Conservation (phyloP, 352 stramenopile genomes). For the Pythium scleroteichum region DNA sequence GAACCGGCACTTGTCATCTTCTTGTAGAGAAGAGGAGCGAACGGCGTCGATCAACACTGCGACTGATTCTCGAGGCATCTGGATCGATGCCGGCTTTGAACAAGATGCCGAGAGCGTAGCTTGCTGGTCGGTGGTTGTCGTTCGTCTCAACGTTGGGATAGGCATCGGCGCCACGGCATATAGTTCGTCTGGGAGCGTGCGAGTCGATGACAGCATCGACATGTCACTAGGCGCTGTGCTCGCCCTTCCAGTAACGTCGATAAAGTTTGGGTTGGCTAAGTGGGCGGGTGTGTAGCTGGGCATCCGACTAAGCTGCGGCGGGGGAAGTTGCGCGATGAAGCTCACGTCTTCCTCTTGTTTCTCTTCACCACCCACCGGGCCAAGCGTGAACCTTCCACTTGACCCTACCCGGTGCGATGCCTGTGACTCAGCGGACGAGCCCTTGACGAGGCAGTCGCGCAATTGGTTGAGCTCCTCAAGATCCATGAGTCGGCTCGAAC, state of each 20-base stretch:
- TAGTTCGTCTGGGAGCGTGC: slow-evolving; percentile 16
- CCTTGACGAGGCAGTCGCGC: slow-evolving; percentile 20
- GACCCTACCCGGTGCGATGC: background rate
- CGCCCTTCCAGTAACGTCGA: slow-evolving; percentile 1
- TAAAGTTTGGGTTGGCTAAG: slow-evolving; percentile 3
- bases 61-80: slow-evolving; percentile 53
- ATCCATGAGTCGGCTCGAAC: slow-evolving; percentile 9
- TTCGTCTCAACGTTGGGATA: no score
- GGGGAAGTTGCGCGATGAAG: slow-evolving; percentile 15
- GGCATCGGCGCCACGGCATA: slow-evolving; percentile 10
- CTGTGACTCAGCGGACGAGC: background rate
- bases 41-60: slow-evolving; percentile 63
- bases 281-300: background rate
- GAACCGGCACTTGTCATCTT: slow-evolving; percentile 60
- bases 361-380: background rate
- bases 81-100: slow-evolving; percentile 14
- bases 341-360: slow-evolving; percentile 11
- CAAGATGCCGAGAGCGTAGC: slow-evolving; percentile 4
- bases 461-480: slow-evolving; percentile 19
- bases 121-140: no score
- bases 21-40: slow-evolving; percentile 42
- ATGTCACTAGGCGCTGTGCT: slow-evolving; percentile 11
- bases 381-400: background rate
- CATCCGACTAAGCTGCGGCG: background rate
- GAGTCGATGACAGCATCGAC: slow-evolving; percentile 20